A percentile compares a stretch with the other conserved stretches of the same genome.
Evolutionary conservation across 805 yeast genomes (phyloP).

Genomic region (Saccharomycopsis microspora): DNA sequence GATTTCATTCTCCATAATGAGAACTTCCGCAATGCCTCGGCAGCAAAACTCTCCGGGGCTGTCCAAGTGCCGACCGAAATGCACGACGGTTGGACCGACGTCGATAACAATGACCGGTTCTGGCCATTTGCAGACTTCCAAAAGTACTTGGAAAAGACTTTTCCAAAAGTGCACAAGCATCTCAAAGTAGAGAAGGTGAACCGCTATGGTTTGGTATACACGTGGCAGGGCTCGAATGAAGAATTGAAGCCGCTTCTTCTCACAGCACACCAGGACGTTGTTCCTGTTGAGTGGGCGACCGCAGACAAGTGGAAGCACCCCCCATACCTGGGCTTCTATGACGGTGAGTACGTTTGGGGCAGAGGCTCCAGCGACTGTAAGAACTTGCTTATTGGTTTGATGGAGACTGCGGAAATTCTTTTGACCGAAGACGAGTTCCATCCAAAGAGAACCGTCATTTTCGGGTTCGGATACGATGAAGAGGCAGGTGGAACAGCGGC

Average conservation of each 20-base stretch:
- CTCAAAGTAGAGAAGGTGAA: conserved; percentile 46
- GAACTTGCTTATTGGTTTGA: conserved; percentile 48
- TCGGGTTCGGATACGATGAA: conserved; percentile 73
- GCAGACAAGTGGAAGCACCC: conserved; percentile 49
- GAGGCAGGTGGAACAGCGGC: conserved; percentile 69
- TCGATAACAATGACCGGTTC: conserved; percentile 36
- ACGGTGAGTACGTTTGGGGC: conserved; percentile 60
- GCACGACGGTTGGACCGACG: conserved; percentile 38
- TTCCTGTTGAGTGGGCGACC: conserved; percentile 60
- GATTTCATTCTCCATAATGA: conserved; percentile 22
- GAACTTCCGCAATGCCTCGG: conserved; percentile 29
- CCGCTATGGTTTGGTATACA: conserved; percentile 49
- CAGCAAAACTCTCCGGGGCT: conserved; percentile 41
- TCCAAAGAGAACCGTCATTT: conserved; percentile 52
- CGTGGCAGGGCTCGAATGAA: conserved; percentile 47
- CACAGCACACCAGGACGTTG: conserved; percentile 75
- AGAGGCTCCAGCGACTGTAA: conserved; percentile 76
- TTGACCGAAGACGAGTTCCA: conserved; percentile 35
- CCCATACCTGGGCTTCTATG: conserved; percentile 58
- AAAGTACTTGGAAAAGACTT: conserved; percentile 37
- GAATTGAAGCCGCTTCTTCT: conserved; percentile 52
- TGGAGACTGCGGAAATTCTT: conserved; percentile 55
- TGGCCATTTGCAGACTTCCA: conserved; percentile 38
- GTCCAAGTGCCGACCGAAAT: conserved; percentile 56
- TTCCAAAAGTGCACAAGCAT: conserved; percentile 38